Base-by-base conservation (phyloP, 768 basidiomycete genomes). In the Lactarius deliciosus region DNA sequence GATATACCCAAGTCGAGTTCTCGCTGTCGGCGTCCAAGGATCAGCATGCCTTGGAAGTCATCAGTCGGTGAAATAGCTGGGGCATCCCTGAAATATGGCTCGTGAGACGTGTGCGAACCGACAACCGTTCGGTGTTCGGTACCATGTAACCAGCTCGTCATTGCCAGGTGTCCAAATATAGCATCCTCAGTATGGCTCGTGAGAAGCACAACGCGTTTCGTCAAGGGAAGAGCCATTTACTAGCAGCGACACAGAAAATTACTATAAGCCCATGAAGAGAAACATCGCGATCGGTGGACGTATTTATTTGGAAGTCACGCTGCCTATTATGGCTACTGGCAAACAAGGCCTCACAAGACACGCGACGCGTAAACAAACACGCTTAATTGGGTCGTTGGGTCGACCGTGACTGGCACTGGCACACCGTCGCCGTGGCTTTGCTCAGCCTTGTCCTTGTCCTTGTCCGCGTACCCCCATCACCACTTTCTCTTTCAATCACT, bases 1-100 rank as follows among this genome's bases (percentile, higher is more conserved):
- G 22, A 74, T 84, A 64, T 66, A 86, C 86, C 50, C 40, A 86
- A 75, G 66, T 86, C 79, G 70, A 86, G 61, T 80, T 81, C 63
- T 69, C 72, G 41, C 70, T 69, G 61, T 75, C 74, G 62, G 72
- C 71, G 76, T 11, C 86, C 86, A 30, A 88, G 79, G 9, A 86
- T 69, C 53, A 86, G 68, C 40, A 74, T 28, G 16, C 86, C 78
- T 5, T 76, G 80, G 7, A 75, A 74, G 66, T 77, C 73, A 28
- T 73, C 75, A 45, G 78, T 74, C 1, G 34, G 20, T 2, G 85
- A 85, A 41, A 88, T 72, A 45, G 76, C 65, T 28, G 72, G 67
- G 8, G 74, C 69, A 64, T 77, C 73, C 69, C 68, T 65, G 63
- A 20, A 28, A 7, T 28, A 5, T 6, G 32, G 50, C 40, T 9